Base-by-base conservation (phyloP, 2,329 filamentous ascomycete species). In the Phyllosticta capitalensis region DNA sequence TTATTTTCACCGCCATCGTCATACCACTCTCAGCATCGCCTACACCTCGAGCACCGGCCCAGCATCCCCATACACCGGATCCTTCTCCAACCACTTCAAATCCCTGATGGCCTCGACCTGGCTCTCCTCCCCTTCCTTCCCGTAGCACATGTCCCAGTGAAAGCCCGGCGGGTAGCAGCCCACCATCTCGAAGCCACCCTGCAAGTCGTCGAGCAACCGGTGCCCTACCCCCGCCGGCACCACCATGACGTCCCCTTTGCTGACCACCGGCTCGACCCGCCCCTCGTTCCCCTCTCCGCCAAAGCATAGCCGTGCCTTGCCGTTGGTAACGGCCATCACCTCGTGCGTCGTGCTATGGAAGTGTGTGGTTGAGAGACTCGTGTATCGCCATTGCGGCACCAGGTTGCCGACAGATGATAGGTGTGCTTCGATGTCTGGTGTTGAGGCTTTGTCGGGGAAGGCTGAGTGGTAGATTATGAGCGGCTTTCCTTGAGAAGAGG, bases 131-230 rank as follows among this genome's bases (percentile, higher is more conserved):
- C 76, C 81, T 45, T 75, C 65, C 56, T 75, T 75, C 1, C 85
- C 86, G 73, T 88, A 87, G 65, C 85, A 88, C 86, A 89, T 88
- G 69, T 89, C 85, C 84, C 84, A 89, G 19, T 69, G 77, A 17
- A 73, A 74, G 0, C 78, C 80, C 22, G 64, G 72, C 0, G 84
- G 85, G 75, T 89, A 88, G 54, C 78, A 79, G 0, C 86, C 86
- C 0, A 89, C 80, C 85, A 88, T 87, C 67, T 81, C 72, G 67
- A 89, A 89, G 72, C 71, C 75, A 1, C 77, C 75, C 19, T 75
- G 71, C 20, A 79, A 56, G 67, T 88, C 83, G 62, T 84, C 76
- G 14, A 87, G 64, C 61, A 88, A 70, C 5, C 83, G 75, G 75
- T 89, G 85, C 2, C 78, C 80, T 20, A 89, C 83, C 0, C 86